Evolutionary conservation across 2,329 filamentous ascomycete species (phyloP).

Genomic region (Talaromyces marneffei): DNA sequence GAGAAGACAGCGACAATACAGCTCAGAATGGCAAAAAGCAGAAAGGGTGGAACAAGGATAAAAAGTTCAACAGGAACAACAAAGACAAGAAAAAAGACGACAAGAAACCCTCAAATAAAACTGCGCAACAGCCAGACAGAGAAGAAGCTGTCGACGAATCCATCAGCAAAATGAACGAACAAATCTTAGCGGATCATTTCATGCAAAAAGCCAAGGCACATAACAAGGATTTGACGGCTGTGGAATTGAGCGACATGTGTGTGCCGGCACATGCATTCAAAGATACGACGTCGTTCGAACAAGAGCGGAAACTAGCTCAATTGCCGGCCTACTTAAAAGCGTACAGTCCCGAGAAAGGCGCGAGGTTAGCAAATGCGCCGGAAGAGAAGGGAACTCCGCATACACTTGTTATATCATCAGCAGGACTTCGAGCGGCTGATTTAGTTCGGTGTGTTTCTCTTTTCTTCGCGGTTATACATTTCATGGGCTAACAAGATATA

Average conservation of each 20-base stretch:
- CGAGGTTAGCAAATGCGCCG: conserved; percentile 58
- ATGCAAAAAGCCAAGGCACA: conserved; percentile 73
- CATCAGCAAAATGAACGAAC: conserved; percentile 75
- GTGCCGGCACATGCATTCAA: conserved; percentile 69
- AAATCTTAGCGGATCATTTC: conserved; percentile 77
- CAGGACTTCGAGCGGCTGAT: conserved; percentile 80
- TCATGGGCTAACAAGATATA: not conserved
- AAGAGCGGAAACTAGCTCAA: conserved; percentile 60
- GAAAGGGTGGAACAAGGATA: conserved; percentile 25
- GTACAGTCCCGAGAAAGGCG: conserved; percentile 48
- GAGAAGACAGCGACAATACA: conserved; percentile 29
- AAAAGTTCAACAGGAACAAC: conserved; percentile 22
- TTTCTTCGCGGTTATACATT: not conserved
- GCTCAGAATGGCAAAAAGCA: conserved; percentile 18
- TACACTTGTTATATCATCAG: conserved; percentile 79
- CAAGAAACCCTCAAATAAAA: conserved; percentile 9
- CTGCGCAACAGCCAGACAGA: conserved; percentile 44
- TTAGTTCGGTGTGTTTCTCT: conserved; percentile 58
- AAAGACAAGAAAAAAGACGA: conserved; percentile 20
- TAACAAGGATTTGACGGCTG: conserved; percentile 69
- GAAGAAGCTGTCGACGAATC: conserved; percentile 72
- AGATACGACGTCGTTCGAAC: conserved; percentile 71
- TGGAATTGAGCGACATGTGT: conserved; percentile 78
- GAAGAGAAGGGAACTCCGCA: conserved; percentile 70
- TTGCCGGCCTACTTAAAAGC: conserved; percentile 73